Evolutionary conservation across 1,139 yeast species (phyloP), one percentile per base, ranked within the genome.

Genomic region (Debaryomyces subglobosus): DNA sequence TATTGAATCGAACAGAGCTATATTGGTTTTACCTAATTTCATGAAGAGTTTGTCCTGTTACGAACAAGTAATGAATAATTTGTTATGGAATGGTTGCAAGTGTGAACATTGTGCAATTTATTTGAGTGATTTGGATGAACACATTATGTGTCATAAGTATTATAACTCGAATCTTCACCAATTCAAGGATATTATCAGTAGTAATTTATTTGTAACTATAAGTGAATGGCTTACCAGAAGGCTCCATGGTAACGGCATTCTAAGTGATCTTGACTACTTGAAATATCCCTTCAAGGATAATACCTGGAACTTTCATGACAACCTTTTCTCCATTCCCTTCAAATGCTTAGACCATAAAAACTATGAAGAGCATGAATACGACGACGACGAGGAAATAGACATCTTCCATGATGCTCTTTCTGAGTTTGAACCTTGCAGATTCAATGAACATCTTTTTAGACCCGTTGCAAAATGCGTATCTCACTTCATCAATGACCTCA

Each of bases 81-180:
- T 86, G 46, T 63, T 87, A 37, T 87, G 92, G 91, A 86, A 85
- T 61, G 92, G 92, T 0, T 86, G 94, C 62, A 77, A 76, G 47
- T 86, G 95, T 60, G 52, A 55, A 0, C 79, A 76, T 53, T 86
- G 95, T 58, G 58, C 59, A 3, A 63, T 66, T 33, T 77, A 76
- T 46, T 64, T 86, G 24, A 74, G 74, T 0, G 54, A 75, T 10
- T 69, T 84, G 43, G 95, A 87, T 56, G 71, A 77, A 16, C 85
- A 74, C 54, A 62, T 86, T 46, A 75, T 84, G 75, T 75, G 78
- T 47, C 94, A 87, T 57, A 81, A 81, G 48, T 84, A 82, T 59
- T 84, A 73, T 55, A 79, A 79, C 51, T 60, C 61, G 3, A 60
- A 68, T 2, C 67, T 70, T 8, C 72, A 76, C 0, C 71, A 68